These are phyloP conservation scores for Eutrema japonicum DNA, from an alignment of 345 rosid genomes.

Conservation along the genomic window DNA sequence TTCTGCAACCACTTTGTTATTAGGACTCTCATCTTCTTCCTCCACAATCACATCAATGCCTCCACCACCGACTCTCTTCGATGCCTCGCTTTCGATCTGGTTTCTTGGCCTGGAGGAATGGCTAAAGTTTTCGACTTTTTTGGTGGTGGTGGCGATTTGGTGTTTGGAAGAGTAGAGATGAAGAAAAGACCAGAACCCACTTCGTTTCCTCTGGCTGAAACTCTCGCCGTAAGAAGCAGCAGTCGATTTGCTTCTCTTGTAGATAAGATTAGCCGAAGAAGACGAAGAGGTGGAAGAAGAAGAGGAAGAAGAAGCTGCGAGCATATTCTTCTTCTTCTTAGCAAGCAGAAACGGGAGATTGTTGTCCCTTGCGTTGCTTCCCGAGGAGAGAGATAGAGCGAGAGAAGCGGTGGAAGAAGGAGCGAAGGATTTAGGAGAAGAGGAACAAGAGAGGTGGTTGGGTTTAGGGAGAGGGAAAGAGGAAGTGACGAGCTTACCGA, in stretches of 20 bases:
- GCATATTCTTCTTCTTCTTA: conserved; percentile 72
- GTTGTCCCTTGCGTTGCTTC: conserved; percentile 36
- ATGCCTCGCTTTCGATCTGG: conserved; percentile 17
- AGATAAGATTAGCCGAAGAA: conserved; percentile 57
- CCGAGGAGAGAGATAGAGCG: conserved; percentile 51
- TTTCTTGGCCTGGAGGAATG: conserved; percentile 29
- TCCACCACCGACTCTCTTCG: conserved; percentile 27
- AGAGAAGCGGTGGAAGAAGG: conserved; percentile 40
- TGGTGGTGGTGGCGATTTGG: conserved; percentile 22
- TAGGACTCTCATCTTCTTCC: conserved; percentile 41
- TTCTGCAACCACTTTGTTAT: conserved; percentile 33
- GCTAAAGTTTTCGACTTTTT: conserved; percentile 41
- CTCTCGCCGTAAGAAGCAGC: conserved; percentile 47
- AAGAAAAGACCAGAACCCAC: conserved; percentile 93
- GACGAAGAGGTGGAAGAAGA: conserved; percentile 39
- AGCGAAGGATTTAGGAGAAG: conserved; percentile 58
- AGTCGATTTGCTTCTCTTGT: conserved; percentile 87
- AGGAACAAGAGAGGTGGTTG: conserved; percentile 54
- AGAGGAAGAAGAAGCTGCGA: conserved; percentile 51
- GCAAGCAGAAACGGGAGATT: conserved; percentile 73
- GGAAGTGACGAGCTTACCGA: conserved; percentile 92
- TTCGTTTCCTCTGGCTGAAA: conserved; percentile 53
- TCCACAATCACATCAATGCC: conserved; percentile 42
- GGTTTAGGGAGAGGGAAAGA: conserved; percentile 70
- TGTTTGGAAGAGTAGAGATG: conserved; percentile 53